These are phyloP conservation scores for Globisporangium canariense DNA, from an alignment of 352 stramenopile species.

Conservation along the genomic window DNA sequence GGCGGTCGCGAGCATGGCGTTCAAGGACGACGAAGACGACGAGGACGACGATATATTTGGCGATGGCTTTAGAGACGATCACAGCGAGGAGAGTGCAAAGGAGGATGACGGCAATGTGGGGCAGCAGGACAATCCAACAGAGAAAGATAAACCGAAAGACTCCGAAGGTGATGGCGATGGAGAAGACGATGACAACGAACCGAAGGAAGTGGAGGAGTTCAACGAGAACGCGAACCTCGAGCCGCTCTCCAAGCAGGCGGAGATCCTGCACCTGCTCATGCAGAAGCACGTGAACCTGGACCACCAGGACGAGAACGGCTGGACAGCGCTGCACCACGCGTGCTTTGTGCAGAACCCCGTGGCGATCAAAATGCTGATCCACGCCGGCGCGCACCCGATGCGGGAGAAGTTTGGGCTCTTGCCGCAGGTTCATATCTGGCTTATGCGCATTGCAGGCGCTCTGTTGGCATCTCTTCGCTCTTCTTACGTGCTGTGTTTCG, in stretches of 20 bases:
- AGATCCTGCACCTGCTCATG: constrained; percentile 76
- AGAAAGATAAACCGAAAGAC: constrained; percentile 15
- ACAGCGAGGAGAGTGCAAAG: constrained; percentile 25
- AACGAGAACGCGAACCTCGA: constrained; percentile 50
- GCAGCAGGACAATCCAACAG: too few relatives aligned
- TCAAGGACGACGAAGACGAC: constrained; percentile 37
- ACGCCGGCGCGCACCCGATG: constrained; percentile 62
- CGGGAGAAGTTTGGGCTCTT: constrained; percentile 70
- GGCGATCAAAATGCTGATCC: constrained; percentile 72
- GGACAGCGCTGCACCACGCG: constrained; percentile 79
- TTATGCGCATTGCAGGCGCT: background rate
- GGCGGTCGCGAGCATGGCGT: constrained; percentile 58
- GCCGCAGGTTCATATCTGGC: constrained; percentile 41
- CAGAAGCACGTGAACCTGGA: constrained; percentile 71
- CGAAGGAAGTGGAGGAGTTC: constrained; percentile 50
- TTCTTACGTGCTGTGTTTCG: background rate
- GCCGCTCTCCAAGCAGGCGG: constrained; percentile 57
- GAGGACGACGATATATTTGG: constrained; percentile 32
- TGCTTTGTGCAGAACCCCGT: constrained; percentile 75
- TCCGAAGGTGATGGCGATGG: constrained; percentile 3
- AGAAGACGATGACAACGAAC: constrained; percentile 7
- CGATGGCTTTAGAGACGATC: constrained; percentile 30
- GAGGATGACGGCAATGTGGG: background rate
- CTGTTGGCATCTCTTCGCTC: too few relatives aligned
- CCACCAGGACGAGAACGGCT: constrained; percentile 81